These are phyloP conservation scores for Aphanomyces cochlioides DNA, from an alignment of 352 stramenopile species.

Conservation along the genomic window DNA sequence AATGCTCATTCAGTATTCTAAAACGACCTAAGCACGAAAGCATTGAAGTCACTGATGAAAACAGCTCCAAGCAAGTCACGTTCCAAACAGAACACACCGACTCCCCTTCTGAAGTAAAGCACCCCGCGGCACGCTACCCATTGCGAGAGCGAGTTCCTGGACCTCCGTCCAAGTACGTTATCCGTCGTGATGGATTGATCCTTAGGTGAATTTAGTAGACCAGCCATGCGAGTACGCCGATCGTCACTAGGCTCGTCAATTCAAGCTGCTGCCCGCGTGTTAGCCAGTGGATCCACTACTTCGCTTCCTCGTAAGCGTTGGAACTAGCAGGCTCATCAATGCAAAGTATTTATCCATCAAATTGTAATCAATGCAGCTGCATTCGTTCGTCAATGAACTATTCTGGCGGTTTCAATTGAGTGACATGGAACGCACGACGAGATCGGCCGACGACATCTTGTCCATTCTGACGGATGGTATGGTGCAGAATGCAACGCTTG, in stretches of 20 bases:
- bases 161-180: background rate
- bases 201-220: background rate
- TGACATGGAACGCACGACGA: too few species aligned
- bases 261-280: background rate
- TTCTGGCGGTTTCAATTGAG: too few species aligned
- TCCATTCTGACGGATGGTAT: slow-evolving; percentile 7
- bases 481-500: slow-evolving; percentile 6
- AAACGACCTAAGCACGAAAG: slow-evolving; percentile 6
- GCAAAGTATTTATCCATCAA: too few species aligned
- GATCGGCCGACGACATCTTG: background rate
- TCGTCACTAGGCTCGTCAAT: slow-evolving; percentile 1
- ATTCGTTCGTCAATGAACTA: too few species aligned
- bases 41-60: slow-evolving; percentile 6
- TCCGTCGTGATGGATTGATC: background rate
- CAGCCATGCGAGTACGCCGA: slow-evolving; percentile 11
- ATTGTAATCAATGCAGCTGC: too few species aligned
- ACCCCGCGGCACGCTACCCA: background rate
- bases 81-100: background rate
- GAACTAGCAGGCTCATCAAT: slow-evolving; percentile 10
- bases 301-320: slow-evolving; percentile 14
- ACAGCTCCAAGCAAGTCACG: slow-evolving; percentile 8
- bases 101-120: background rate
- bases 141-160: background rate
- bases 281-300: background rate
- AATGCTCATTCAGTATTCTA: slow-evolving; percentile 12